Conservation (phyloP, 129 eudicot species). For the Chrysanthemum makinoi region DNA sequence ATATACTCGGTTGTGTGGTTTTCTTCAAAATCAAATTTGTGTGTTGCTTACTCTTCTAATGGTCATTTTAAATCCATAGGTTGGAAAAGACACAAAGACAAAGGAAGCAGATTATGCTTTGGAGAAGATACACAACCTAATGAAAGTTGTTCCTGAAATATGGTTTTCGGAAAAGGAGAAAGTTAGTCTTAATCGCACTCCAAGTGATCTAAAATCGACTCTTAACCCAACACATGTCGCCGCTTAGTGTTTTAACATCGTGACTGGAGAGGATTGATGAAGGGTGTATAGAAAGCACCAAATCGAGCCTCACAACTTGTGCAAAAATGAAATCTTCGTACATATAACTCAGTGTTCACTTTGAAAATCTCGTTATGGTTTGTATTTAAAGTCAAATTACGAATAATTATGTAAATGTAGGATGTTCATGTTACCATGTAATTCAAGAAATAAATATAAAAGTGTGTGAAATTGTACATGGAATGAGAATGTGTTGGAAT, state of each 20-base stretch:
- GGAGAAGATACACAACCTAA: slow-evolving; percentile 51
- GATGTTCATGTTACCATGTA: slow-evolving; percentile 13
- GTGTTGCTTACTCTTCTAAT: background rate
- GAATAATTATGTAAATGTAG: background rate
- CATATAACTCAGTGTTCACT: background rate
- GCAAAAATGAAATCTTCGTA: slow-evolving; percentile 4
- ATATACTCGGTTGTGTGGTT: no score
- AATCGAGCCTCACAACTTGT: background rate
- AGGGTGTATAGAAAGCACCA: background rate
- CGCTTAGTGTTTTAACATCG: slow-evolving; percentile 36
- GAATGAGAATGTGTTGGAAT: background rate
- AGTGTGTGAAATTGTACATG: slow-evolving; percentile 12
- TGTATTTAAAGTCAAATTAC: background rate
- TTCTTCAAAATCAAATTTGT: no score
- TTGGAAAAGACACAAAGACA: slow-evolving; percentile 55
- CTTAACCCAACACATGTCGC: slow-evolving; percentile 48
- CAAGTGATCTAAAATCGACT: slow-evolving; percentile 51
- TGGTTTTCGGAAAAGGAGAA: slow-evolving; percentile 44
- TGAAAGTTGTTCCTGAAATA: slow-evolving; percentile 70
- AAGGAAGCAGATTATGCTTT: slow-evolving; percentile 77
- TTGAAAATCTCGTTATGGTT: background rate
- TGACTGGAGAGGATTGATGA: slow-evolving; percentile 7
- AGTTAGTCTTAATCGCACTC: slow-evolving; percentile 23
- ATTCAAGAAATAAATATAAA: background rate
- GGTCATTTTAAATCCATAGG: slow-evolving; percentile 35